Percentiles rank a stretch among this genome's conserved stretches.
These are phyloP conservation scores for Vigna reflexopilosa DNA, from an alignment of 306 rosid species.

Conservation along the genomic window DNA sequence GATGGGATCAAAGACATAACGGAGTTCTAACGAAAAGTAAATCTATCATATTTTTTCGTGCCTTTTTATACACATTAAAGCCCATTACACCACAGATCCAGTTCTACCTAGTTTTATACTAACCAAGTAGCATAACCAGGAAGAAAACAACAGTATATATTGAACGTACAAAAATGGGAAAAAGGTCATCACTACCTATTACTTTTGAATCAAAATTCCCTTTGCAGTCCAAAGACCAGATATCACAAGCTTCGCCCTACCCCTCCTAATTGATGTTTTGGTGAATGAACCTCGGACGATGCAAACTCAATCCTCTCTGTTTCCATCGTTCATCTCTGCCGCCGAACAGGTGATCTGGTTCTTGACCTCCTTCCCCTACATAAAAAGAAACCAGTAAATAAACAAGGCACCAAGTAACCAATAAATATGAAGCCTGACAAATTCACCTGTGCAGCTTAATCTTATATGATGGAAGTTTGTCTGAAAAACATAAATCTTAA, in stretches of 20 bases:
- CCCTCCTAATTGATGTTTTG: conserved; percentile 21
- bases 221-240: not conserved
- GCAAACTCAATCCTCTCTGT: conserved; percentile 15
- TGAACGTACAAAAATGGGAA: conserved; percentile 47
- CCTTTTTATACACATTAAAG: conserved; percentile 36
- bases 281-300: conserved; percentile 19
- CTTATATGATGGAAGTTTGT: conserved; percentile 65
- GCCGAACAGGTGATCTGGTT: conserved; percentile 81
- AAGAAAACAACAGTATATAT: conserved; percentile 39
- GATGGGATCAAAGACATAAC: conserved; percentile 10
- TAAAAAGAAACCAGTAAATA: conserved; percentile 43
- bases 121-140: conserved; percentile 37
- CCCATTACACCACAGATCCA: conserved; percentile 48
- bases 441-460: conserved; percentile 83
- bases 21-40: not conserved
- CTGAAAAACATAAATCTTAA: conserved; percentile 72
- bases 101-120: conserved; percentile 30
- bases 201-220: conserved; percentile 29
- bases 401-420: conserved; percentile 33
- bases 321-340: conserved; percentile 64
- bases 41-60: not conserved
- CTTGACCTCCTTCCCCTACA: conserved; percentile 92
- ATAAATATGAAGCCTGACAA: conserved; percentile 51
- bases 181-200: conserved; percentile 12
- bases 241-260: conserved; percentile 33